phyloP scores from a whole-genome alignment of 257 asterid genomes.

The Nemophila menziesii region DNA sequence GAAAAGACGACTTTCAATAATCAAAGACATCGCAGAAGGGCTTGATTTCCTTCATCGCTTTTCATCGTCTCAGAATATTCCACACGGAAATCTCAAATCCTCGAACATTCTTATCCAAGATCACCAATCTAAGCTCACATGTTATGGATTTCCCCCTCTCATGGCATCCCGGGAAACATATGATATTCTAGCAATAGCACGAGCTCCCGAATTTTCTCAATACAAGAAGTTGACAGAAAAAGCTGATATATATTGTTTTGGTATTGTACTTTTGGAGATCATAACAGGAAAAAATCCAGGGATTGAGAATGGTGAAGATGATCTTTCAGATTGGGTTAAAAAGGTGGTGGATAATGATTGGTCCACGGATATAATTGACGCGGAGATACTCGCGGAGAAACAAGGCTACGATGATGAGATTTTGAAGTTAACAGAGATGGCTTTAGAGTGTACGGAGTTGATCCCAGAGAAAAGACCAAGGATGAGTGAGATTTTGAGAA shows the following conservation, averaged over 20 bases:
- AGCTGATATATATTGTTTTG: constrained; percentile 63
- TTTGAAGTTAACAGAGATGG: constrained; percentile 55
- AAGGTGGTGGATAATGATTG: constrained; percentile 39
- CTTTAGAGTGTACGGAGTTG: constrained; percentile 44
- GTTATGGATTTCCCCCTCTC: constrained; percentile 43
- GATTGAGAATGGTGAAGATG: constrained; percentile 12
- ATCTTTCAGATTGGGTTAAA: constrained; percentile 55
- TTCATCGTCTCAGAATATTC: constrained; percentile 27
- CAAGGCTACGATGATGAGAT: constrained; percentile 49
- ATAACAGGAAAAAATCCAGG: constrained; percentile 36
- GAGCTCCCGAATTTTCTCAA: constrained; percentile 36
- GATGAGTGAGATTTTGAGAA: constrained; percentile 31
- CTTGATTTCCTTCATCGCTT: constrained; percentile 35
- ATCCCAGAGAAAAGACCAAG: constrained; percentile 39
- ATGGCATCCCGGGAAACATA: constrained; percentile 19
- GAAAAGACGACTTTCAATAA: constrained; percentile 40
- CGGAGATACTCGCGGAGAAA: constrained; percentile 44
- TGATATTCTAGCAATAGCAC: constrained; percentile 28
- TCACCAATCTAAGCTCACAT: constrained; percentile 39
- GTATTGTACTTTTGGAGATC: constrained; percentile 46
- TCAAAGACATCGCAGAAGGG: constrained; percentile 44
- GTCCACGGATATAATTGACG: constrained; percentile 64
- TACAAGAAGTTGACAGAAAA: constrained; percentile 35
- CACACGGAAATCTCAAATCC: constrained; percentile 66
- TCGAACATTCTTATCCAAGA: constrained; percentile 30